A percentile compares a stretch with the other conserved stretches of the same genome.
Conservation (phyloP, 1,284 basidiomycete genomes). For the Ceratobasidium sp. region DNA sequence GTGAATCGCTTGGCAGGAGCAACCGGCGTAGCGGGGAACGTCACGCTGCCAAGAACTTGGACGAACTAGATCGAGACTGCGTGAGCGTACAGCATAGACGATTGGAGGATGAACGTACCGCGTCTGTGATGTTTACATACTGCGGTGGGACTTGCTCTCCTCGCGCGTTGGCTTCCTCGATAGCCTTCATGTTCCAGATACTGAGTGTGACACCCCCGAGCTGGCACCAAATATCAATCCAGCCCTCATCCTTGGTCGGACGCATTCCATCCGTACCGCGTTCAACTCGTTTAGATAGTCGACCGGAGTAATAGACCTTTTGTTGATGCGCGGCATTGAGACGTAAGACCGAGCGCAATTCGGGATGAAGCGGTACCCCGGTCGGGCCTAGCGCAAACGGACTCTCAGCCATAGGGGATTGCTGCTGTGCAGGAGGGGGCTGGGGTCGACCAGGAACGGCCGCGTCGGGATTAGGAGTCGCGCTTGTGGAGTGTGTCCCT, state of each 20-base stretch:
- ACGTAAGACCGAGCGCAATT: constrained; percentile 80
- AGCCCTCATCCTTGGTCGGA: constrained; percentile 82
- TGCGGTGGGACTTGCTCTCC: constrained; percentile 87
- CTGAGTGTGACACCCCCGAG: constrained; percentile 93
- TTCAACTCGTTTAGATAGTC: constrained; percentile 79
- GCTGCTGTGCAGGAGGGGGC: constrained; percentile 4
- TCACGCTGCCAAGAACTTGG: constrained; percentile 79
- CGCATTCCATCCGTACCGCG: constrained; percentile 81
- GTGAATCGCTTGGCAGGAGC: constrained; percentile 70
- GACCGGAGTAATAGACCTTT: constrained; percentile 86
- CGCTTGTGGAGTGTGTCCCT: constrained; percentile 9
- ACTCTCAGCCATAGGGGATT: background rate
- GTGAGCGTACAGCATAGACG: background rate
- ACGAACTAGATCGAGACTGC: constrained; percentile 69
- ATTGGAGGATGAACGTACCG: constrained; percentile 65
- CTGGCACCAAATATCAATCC: constrained; percentile 94
- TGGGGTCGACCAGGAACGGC: constrained; percentile 9
- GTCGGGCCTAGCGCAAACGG: constrained; percentile 37
- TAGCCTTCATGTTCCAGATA: constrained; percentile 88
- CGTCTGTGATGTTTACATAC: constrained; percentile 90
- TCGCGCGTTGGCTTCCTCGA: constrained; percentile 82
- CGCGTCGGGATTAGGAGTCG: constrained; percentile 30
- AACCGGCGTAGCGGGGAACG: constrained; percentile 66
- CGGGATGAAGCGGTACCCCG: constrained; percentile 68
- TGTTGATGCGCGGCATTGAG: constrained; percentile 77